Conservation (phyloP, 495 filamentous ascomycete species). For the Chaetomium fimeti region DNA sequence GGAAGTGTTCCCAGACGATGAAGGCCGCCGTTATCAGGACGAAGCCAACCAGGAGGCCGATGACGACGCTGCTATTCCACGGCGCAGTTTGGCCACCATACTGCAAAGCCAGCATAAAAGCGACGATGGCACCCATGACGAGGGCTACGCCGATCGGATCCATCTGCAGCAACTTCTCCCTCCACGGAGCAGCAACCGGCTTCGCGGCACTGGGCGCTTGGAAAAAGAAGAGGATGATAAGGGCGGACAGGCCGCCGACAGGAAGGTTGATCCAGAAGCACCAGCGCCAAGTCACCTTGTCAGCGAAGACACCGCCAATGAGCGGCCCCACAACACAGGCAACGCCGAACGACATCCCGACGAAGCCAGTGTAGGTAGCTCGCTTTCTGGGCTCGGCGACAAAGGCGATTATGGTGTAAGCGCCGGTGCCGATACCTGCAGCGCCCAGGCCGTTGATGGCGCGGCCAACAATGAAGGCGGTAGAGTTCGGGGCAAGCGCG, state of each 20-base stretch:
- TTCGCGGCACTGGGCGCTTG: slow-evolving; percentile 21
- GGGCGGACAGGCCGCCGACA: slow-evolving; percentile 60
- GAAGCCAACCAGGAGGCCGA: slow-evolving; percentile 66
- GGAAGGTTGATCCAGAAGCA: slow-evolving; percentile 71
- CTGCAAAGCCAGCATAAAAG: slow-evolving; percentile 71
- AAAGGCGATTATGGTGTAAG: slow-evolving; percentile 47
- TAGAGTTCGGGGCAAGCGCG: slow-evolving; percentile 53
- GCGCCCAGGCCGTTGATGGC: slow-evolving; percentile 55
- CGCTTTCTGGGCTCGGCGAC: slow-evolving; percentile 45
- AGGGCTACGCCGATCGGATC: slow-evolving; percentile 63
- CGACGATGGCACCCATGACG: slow-evolving; percentile 69
- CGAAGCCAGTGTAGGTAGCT: slow-evolving; percentile 48
- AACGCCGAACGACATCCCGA: slow-evolving; percentile 48
- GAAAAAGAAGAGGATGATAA: slow-evolving; percentile 55
- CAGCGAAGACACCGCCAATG: slow-evolving; percentile 34
- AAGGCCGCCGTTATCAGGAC: slow-evolving; percentile 51
- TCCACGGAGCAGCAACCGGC: slow-evolving; percentile 15
- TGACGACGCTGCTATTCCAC: slow-evolving; percentile 63
- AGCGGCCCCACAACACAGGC: slow-evolving; percentile 40
- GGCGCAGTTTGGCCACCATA: slow-evolving; percentile 69
- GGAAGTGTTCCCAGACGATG: slow-evolving; percentile 50
- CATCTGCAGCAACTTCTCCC: slow-evolving; percentile 51
- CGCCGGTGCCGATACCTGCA: slow-evolving; percentile 44
- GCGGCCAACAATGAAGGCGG: slow-evolving; percentile 55
- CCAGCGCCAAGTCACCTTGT: slow-evolving; percentile 20